phyloP scores from a whole-genome alignment of 441 rosid species.

The Adansonia grandidieri region DNA sequence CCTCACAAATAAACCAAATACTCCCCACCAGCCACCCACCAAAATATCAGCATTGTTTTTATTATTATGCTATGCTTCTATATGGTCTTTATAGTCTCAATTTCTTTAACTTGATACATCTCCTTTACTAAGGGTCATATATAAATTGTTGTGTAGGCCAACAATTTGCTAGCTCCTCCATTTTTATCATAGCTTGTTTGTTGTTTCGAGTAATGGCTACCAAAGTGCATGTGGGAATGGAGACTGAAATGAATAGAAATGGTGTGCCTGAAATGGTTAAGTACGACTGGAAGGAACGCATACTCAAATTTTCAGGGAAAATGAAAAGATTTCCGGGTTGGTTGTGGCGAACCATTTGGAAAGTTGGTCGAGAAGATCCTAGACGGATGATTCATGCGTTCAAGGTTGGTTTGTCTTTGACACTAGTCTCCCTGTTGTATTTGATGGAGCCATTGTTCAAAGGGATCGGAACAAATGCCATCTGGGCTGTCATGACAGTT shows the following conservation, averaged over 20 bases:
- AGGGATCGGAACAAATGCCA: constrained; percentile 64
- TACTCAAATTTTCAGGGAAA: constrained; percentile 35
- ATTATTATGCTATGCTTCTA: background rate
- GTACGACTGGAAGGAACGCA: constrained; percentile 36
- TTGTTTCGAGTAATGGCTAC: constrained; percentile 30
- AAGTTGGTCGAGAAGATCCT: constrained; percentile 76
- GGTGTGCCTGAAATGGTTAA: constrained; percentile 10
- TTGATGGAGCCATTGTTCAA: constrained; percentile 67
- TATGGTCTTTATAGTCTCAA: background rate
- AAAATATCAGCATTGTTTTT: background rate
- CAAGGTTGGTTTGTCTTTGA: constrained; percentile 72
- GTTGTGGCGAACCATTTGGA: constrained; percentile 43
- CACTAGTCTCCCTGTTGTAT: constrained; percentile 67
- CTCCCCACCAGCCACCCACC: constrained; percentile 26
- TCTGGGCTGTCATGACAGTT: constrained; percentile 97
- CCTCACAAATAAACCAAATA: constrained; percentile 22
- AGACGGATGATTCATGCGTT: constrained; percentile 71
- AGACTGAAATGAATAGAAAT: constrained; percentile 27
- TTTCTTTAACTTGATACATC: constrained; percentile 2
- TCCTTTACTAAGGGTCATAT: background rate
- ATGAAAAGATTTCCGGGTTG: constrained; percentile 39
- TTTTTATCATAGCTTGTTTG: background rate
- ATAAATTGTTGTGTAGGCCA: background rate
- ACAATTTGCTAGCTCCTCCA: background rate
- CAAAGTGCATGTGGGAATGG: constrained; percentile 46